Evolutionary conservation across 1,284 basidiomycete species (phyloP).

Genomic region (Melanopsichium pennsylvanicum): DNA sequence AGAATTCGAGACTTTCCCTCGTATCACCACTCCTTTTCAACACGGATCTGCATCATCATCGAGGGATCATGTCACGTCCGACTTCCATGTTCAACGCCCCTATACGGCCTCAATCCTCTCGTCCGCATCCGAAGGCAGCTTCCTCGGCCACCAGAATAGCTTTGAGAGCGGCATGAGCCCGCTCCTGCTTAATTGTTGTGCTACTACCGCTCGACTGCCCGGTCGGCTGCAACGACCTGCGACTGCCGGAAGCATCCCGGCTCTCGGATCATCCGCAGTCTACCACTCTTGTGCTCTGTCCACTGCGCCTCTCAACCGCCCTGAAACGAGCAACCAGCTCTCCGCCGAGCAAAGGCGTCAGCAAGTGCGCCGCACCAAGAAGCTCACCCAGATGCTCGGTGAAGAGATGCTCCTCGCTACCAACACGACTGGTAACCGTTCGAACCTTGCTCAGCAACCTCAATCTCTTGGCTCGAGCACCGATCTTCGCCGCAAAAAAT

Average conservation of each 20-base stretch:
- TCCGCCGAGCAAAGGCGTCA: conserved; percentile 37
- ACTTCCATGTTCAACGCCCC: conserved; percentile 16
- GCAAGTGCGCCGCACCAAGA: conserved; percentile 46
- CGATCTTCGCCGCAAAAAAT: conserved; percentile 1
- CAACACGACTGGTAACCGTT: neutral
- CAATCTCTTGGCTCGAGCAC: neutral
- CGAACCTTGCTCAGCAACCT: neutral
- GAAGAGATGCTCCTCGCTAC: conserved; percentile 42
- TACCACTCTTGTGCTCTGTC: neutral
- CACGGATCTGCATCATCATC: conserved; percentile 3
- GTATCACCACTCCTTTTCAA: conserved; percentile 6
- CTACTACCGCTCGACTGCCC: neutral
- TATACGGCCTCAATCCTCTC: conserved; percentile 37
- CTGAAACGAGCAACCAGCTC: conserved; percentile 39
- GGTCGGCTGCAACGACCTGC: conserved; percentile 9
- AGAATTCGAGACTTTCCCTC: conserved; percentile 7
- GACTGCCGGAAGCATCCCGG: conserved; percentile 14
- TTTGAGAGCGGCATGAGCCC: conserved; percentile 38
- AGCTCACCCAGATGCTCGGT: conserved; percentile 52
- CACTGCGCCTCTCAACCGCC: conserved; percentile 2
- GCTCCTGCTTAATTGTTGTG: conserved; percentile 13
- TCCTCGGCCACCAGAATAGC: conserved; percentile 35
- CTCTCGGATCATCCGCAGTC: neutral
- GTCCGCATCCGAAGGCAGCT: conserved; percentile 27
- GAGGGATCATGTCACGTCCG: conserved; percentile 9